Conservation (phyloP, 2,329 filamentous ascomycete species). For the Aspergillus terreus region DNA sequence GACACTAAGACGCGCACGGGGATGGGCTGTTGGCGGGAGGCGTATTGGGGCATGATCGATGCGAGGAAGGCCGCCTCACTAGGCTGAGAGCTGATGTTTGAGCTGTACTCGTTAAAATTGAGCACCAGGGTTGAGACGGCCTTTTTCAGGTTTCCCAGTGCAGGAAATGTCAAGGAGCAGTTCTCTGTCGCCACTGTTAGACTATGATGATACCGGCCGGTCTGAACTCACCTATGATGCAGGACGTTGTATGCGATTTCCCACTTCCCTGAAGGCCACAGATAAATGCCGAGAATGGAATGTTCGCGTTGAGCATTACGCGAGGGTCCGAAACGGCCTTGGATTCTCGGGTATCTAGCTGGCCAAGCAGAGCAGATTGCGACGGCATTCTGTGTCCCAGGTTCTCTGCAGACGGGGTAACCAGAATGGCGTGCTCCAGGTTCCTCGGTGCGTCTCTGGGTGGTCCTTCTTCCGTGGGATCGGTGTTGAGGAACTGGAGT, state of each 20-base stretch:
- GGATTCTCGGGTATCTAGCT: not conserved
- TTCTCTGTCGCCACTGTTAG: conserved; percentile 32
- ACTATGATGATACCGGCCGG: not conserved
- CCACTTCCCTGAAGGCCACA: conserved; percentile 62
- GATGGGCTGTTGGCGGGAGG: conserved; percentile 22
- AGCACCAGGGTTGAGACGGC: conserved; percentile 55
- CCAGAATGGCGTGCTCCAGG: conserved; percentile 6
- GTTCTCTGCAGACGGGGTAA: conserved; percentile 5
- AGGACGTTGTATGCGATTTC: conserved; percentile 59
- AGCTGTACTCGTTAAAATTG: conserved; percentile 51
- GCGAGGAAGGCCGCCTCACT: conserved; percentile 58
- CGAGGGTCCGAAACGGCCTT: not conserved
- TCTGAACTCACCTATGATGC: conserved; percentile 40
- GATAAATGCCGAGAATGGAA: conserved; percentile 57
- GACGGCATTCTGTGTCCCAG: conserved; percentile 8
- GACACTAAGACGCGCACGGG: conserved; percentile 52
- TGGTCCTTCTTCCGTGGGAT: not conserved
- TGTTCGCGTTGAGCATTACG: conserved; percentile 14
- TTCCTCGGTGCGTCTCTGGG: not conserved
- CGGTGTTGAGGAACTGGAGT: conserved; percentile 5
- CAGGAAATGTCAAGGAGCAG: conserved; percentile 25
- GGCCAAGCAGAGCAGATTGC: conserved; percentile 13
- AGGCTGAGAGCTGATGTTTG: conserved; percentile 29
- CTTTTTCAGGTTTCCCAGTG: conserved; percentile 41
- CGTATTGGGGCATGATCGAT: conserved; percentile 28